Evolutionary conservation across 768 basidiomycete species (phyloP), one percentile per base, ranked within the genome.

Genomic region (Coprinopsis strossmayeri): DNA sequence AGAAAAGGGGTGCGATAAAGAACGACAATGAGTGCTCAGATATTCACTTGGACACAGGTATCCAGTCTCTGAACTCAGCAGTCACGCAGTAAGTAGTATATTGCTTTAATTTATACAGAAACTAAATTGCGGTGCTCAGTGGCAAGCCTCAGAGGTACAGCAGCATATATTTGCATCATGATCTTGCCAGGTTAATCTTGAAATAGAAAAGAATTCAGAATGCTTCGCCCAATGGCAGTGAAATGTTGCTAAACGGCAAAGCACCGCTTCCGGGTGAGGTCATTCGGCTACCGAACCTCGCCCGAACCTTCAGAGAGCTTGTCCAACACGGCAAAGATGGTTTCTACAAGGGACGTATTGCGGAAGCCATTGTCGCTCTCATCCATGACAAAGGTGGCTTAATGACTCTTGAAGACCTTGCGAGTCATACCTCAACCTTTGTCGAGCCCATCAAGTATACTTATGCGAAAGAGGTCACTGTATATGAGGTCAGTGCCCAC

Each of bases 401-500:
- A 5, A 94, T 99, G 93, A 86, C 85, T 43, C 74, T 97, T 11
- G 82, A 86, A n/a, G 96, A 99, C 63, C 79, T 99, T 34, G 87
- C 86, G n/a, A 72, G 74, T 39, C 93, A 96, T 60, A 67, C 76
- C 43, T 82, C 89, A 0, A 71, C 81, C 3, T 78, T 90, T 32
- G 89, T 97, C 15, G 80, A 92, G 52, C 95, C 96, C 1, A 93
- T 97, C 69, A 83, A 80, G 49, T 95, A 95, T 62, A 91, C 86
- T 1, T 98, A 90, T 57, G 84, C 76, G 17, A 71, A 76, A 5
- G 87, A 92, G 50, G 86, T 97, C 5, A 91, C 92, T 0, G 72
- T 98, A 0, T 91, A 91, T 63, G 95, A 99, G 78, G 92, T 88
- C 56, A 52, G 71, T 45, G 5, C 11, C 13, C 13, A 21, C 12